These are phyloP conservation scores for Penicillium concentricum DNA, from an alignment of 2,329 filamentous ascomycete genomes.

Conservation along the genomic window DNA sequence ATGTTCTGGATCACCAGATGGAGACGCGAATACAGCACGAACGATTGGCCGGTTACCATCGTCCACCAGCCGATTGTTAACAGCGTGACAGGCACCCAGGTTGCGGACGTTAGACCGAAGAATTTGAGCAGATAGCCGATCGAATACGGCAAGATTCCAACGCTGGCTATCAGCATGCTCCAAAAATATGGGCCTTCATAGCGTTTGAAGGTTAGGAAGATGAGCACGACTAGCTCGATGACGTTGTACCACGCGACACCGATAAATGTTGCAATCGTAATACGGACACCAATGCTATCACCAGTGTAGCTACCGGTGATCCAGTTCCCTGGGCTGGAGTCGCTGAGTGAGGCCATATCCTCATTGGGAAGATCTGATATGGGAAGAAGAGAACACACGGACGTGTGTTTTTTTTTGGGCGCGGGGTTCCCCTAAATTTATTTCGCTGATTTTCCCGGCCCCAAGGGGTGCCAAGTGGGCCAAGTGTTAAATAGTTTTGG, in stretches of 20 bases:
- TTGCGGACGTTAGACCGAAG: constrained; percentile 23
- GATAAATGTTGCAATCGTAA: constrained; percentile 30
- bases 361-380: constrained; percentile 10
- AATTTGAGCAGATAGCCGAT: constrained; percentile 31
- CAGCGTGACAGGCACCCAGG: constrained; percentile 34
- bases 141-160: constrained; percentile 46
- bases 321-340: constrained; percentile 29
- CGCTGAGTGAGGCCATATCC: constrained; percentile 25
- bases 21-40: constrained; percentile 61
- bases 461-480: constrained; percentile 9
- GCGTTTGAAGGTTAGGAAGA: constrained; percentile 49
- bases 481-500: not conserved
- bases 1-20: constrained; percentile 55
- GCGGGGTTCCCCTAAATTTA: constrained; percentile 5
- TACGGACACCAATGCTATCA: constrained; percentile 25
- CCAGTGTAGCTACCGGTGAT: constrained; percentile 30
- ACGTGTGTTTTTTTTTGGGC: not conserved
- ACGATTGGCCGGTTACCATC: constrained; percentile 60
- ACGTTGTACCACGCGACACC: constrained; percentile 34
- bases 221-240: constrained; percentile 48
- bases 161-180: constrained; percentile 45
- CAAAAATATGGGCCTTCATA: constrained; percentile 52
- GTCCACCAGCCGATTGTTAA: constrained; percentile 53
- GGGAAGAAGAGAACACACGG: constrained; percentile 1
- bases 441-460: not conserved